These are phyloP conservation scores for Leishmania tarentolae DNA, from an alignment of 208 protist species.

Conservation along the genomic window DNA sequence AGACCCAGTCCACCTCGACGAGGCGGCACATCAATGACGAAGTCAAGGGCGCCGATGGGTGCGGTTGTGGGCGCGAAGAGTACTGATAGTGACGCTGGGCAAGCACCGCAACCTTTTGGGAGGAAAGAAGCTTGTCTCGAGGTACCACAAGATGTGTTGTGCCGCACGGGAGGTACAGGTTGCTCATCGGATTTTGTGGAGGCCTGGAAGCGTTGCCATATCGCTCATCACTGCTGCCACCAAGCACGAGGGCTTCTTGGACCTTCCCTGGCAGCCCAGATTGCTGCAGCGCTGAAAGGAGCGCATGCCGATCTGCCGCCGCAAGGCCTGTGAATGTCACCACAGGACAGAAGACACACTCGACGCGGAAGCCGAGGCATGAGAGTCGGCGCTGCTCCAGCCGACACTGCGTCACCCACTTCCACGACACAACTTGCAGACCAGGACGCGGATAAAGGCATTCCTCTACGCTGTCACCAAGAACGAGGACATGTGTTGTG, in stretches of 20 bases:
- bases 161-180: slow-evolving; percentile 13
- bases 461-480: slow-evolving; percentile 20
- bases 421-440: slow-evolving; percentile 58
- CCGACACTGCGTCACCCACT: slow-evolving; percentile 52
- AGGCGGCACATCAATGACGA: slow-evolving; percentile 38
- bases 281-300: slow-evolving; percentile 30
- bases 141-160: slow-evolving; percentile 66
- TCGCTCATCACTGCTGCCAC: not conserved
- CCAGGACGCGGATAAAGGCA: slow-evolving; percentile 58
- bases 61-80: slow-evolving; percentile 2
- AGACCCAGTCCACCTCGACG: slow-evolving; percentile 59
- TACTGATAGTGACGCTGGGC: slow-evolving; percentile 16
- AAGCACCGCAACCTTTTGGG: slow-evolving; percentile 44
- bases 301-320: slow-evolving; percentile 28
- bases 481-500: slow-evolving; percentile 62
- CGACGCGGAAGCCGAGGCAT: slow-evolving; percentile 42
- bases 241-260: slow-evolving; percentile 49
- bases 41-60: not conserved
- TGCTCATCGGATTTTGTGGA: not conserved
- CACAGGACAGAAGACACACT: slow-evolving; percentile 38
- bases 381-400: slow-evolving; percentile 36
- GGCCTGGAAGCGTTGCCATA: not conserved
- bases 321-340: slow-evolving; percentile 57
- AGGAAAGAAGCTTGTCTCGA: slow-evolving; percentile 19
- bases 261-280: slow-evolving; percentile 37